These are phyloP conservation scores for Daldinia grandis DNA, from an alignment of 495 filamentous ascomycete species.

Conservation along the genomic window DNA sequence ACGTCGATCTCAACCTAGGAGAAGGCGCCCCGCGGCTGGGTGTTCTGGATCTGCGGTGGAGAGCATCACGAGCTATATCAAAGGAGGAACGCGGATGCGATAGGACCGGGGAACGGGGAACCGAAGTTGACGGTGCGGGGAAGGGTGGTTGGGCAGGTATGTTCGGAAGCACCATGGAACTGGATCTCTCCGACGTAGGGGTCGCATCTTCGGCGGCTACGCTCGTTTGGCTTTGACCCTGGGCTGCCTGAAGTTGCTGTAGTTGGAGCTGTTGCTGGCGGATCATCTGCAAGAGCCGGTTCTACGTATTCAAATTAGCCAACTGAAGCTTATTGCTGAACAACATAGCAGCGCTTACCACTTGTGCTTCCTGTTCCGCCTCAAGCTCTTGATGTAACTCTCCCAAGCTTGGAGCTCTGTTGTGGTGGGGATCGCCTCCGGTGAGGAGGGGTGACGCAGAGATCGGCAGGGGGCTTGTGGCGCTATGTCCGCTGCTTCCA, in stretches of 20 bases:
- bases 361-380: conserved; percentile 94
- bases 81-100: conserved; percentile 64
- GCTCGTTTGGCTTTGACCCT: conserved; percentile 55
- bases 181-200: conserved; percentile 70
- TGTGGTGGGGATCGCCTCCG: conserved; percentile 68
- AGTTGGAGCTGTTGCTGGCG: conserved; percentile 85
- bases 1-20: conserved; percentile 62
- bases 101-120: conserved; percentile 63
- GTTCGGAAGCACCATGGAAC: conserved; percentile 51
- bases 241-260: conserved; percentile 66
- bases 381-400: conserved; percentile 96
- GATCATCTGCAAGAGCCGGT: conserved; percentile 89
- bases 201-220: conserved; percentile 74
- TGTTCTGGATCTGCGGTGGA: conserved; percentile 63
- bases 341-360: conserved; percentile 60
- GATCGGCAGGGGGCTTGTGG: conserved; percentile 65
- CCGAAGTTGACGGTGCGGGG: conserved; percentile 46
- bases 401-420: conserved; percentile 79
- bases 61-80: conserved; percentile 63
- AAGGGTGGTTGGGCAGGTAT: conserved; percentile 26
- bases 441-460: conserved; percentile 66
- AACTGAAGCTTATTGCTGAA: background rate
- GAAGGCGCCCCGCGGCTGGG: conserved; percentile 63
- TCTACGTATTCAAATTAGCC: conserved; percentile 58
- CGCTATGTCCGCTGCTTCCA: conserved; percentile 52